Evolutionary conservation across 75 land plant species (phyloP).

Genomic region (Selaginella tamariscina): DNA sequence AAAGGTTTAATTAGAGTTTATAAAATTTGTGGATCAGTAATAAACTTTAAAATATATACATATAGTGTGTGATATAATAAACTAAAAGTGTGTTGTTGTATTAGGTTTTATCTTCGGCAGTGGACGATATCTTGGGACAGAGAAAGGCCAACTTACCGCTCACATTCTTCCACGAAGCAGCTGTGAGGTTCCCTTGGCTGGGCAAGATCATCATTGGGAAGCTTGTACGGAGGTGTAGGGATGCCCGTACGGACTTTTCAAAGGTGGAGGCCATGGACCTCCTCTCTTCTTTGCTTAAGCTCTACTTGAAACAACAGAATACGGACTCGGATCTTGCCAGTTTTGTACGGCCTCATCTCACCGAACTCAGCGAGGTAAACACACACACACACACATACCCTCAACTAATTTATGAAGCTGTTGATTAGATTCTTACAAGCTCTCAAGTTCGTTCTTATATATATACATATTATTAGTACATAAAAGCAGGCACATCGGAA

Average conservation of each 20-base stretch:
- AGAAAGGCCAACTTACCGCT: slow-evolving; percentile 49
- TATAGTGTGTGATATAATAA: too few relatives aligned
- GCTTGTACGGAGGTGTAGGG: slow-evolving; percentile 45
- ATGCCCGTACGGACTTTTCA: slow-evolving; percentile 45
- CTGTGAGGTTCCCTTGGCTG: slow-evolving; percentile 51
- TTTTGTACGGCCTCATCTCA: slow-evolving; percentile 32
- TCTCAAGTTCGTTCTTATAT: too few relatives aligned
- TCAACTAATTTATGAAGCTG: too few relatives aligned
- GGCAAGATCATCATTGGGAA: slow-evolving; percentile 38
- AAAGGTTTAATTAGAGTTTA: too few relatives aligned
- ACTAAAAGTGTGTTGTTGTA: too few relatives aligned
- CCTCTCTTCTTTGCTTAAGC: slow-evolving; percentile 34
- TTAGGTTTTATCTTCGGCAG: background rate
- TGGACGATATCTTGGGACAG: slow-evolving; percentile 43
- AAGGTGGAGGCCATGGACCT: slow-evolving; percentile 50
- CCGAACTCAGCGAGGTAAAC: slow-evolving; percentile 30
- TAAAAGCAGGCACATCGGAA: too few relatives aligned
- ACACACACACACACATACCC: too few relatives aligned
- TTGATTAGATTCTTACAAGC: too few relatives aligned
- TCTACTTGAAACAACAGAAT: background rate
- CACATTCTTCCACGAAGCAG: slow-evolving; percentile 48
- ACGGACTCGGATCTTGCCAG: slow-evolving; percentile 15
- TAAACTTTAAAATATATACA: too few relatives aligned
- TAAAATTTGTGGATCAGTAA: too few relatives aligned
- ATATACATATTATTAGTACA: too few relatives aligned